Conservation (phyloP, 2,329 filamentous ascomycete genomes). For the Trichoderma cornu-damae region DNA sequence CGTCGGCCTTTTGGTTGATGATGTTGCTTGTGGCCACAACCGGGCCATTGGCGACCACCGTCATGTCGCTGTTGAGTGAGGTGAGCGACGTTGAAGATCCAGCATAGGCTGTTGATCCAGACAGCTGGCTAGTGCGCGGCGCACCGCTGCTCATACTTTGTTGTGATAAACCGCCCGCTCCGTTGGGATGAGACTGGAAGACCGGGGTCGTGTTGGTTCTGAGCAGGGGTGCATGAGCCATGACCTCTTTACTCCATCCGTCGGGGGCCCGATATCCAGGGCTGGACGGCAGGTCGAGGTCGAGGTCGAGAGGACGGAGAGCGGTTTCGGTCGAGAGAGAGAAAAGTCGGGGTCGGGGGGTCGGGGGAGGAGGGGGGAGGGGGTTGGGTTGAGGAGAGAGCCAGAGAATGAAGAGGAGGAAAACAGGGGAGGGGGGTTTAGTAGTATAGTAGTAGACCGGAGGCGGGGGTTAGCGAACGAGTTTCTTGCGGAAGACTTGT, state of each 20-base stretch:
- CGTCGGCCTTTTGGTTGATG: slow-evolving; percentile 94
- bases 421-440: background rate
- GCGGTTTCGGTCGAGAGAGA: slow-evolving; percentile 10
- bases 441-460: too few relatives aligned
- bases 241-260: slow-evolving; percentile 44
- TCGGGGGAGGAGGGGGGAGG: too few relatives aligned
- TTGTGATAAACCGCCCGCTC: slow-evolving; percentile 41
- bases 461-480: slow-evolving; percentile 16
- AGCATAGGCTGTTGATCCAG: slow-evolving; percentile 54
- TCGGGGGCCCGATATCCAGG: slow-evolving; percentile 21
- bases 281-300: background rate
- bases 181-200: slow-evolving; percentile 46
- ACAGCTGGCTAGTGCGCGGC: slow-evolving; percentile 57
- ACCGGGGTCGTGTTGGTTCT: slow-evolving; percentile 55
- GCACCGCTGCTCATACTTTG: slow-evolving; percentile 47
- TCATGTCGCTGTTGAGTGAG: slow-evolving; percentile 43
- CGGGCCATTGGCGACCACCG: slow-evolving; percentile 47
- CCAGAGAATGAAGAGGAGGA: slow-evolving; percentile 4
- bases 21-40: slow-evolving; percentile 83
- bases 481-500: slow-evolving; percentile 15
- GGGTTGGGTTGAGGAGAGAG: background rate
- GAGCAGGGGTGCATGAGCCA: slow-evolving; percentile 56
- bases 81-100: slow-evolving; percentile 49
- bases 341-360: slow-evolving; percentile 1
- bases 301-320: background rate